phyloP scores from a whole-genome alignment of 164 flowering plant genomes.

The Nymphaea colorata region DNA sequence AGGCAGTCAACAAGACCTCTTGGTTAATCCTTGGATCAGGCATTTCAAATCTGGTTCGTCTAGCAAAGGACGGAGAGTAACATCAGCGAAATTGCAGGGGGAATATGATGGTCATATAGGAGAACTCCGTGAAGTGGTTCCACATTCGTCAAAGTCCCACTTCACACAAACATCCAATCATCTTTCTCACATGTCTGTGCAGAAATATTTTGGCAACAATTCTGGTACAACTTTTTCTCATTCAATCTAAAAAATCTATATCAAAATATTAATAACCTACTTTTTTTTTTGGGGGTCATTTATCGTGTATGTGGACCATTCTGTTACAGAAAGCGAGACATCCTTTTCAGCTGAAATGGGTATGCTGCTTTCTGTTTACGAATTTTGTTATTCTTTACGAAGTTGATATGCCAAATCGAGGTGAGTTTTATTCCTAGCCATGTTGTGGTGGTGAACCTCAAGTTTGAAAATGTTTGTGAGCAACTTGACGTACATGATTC shows the following conservation, averaged over 20 bases:
- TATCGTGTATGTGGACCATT: too few species aligned
- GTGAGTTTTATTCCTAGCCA: too few species aligned
- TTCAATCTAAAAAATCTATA: background rate
- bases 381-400: background rate
- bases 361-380: background rate
- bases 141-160: conserved; percentile 9
- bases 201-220: conserved; percentile 15
- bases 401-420: background rate
- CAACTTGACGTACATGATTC: too few species aligned
- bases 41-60: conserved; percentile 22
- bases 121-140: conserved; percentile 5
- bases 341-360: too few species aligned
- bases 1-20: conserved; percentile 10
- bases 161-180: conserved; percentile 10
- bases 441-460: too few species aligned
- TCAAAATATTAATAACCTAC: background rate
- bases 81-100: conserved; percentile 1
- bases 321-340: too few species aligned
- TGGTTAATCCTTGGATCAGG: conserved; percentile 43
- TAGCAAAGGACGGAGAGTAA: conserved; percentile 10
- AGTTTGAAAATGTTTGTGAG: too few species aligned
- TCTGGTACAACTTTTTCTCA: conserved; percentile 21
- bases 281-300: background rate
- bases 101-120: conserved; percentile 3
- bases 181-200: conserved; percentile 10